Base-by-base conservation (phyloP, 2,329 filamentous ascomycete species). In the Juglanconis sp. region DNA sequence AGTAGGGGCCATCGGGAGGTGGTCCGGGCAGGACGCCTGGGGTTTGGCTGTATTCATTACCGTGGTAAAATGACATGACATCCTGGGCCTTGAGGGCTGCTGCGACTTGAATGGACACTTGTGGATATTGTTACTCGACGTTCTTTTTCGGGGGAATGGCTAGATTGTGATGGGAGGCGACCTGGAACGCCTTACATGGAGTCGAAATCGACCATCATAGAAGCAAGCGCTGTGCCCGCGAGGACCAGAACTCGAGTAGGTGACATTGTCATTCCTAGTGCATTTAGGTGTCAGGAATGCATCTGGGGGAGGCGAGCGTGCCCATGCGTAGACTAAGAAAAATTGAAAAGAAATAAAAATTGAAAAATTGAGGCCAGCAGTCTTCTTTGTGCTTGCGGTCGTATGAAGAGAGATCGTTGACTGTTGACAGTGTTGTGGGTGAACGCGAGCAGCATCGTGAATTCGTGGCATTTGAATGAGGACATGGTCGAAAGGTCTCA, bases 1-100 rank as follows among this genome's bases (percentile, higher is more conserved):
- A 73, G 67, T 75, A 75, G n/a, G 67, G 63, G n/a, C 69, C 72
- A 49, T 59, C 56, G 5, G 70, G 66, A 7, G 70, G 70, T 32
- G 70, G 69, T 0, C 70, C 69, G 7, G 70, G 68, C 5, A 73
- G 65, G 31, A 74, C 65, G 1, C 72, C 72, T 9, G 67, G 70
- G 1, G 62, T 67, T 32, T 67, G n/a, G 44, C 71, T 72, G 2
- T 61, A 52, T 30, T 74, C 58, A 34, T 69, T 68, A 35, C 72
- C 72, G 8, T 70, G 53, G 62, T 74, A 75, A 54, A 69, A 67
- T 0, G 59, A 52, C 24, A 74, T 60, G n/a, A 73, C 60, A 59
- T 71, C 69, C n/a, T 62, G 59, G 0, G 72, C 72, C 10, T 74
- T 48, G 51, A 50, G 13, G 9, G n/a, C n/a, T 34, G 42, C 57